Percentiles rank a stretch among this genome's conserved stretches.
phyloP scores from a whole-genome alignment of 495 filamentous ascomycete genomes.

The Physcia stellaris region DNA sequence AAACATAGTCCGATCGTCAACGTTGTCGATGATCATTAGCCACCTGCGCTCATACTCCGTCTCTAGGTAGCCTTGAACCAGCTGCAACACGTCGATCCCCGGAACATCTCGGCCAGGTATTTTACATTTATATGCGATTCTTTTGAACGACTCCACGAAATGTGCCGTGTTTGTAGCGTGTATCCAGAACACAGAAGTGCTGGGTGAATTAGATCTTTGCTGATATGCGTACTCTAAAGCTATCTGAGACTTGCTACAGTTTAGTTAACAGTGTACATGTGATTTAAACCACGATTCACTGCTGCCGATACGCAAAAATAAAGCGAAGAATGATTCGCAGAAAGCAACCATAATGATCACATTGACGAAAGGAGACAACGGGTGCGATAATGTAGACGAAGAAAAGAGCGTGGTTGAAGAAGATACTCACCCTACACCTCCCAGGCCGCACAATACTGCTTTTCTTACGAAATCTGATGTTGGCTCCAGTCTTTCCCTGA shows the following conservation, averaged over 20 bases:
- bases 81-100: conserved; percentile 19
- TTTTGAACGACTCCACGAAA: conserved; percentile 30
- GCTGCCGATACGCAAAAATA: too few species aligned
- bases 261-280: too few species aligned
- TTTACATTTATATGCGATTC: conserved; percentile 24
- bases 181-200: conserved; percentile 33
- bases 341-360: too few species aligned
- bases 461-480: too few species aligned
- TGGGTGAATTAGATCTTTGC: conserved; percentile 18
- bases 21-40: conserved; percentile 24
- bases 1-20: conserved; percentile 16
- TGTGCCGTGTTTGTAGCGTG: conserved; percentile 21
- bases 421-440: too few species aligned
- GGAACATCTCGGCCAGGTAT: conserved; percentile 18
- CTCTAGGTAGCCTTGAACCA: conserved; percentile 27
- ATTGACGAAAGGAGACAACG: too few species aligned
- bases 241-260: conserved; percentile 42
- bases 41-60: conserved; percentile 13
- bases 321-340: too few species aligned
- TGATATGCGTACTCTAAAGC: conserved; percentile 36
- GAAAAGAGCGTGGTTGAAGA: too few species aligned
- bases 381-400: too few species aligned
- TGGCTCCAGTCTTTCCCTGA: too few species aligned
- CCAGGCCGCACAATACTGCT: too few species aligned
- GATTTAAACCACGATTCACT: too few species aligned